A percentile compares a stretch with the other conserved stretches of the same genome.
These are phyloP conservation scores for Torrubiella hemipterigena DNA, from an alignment of 2,329 filamentous ascomycete species.

Conservation along the genomic window DNA sequence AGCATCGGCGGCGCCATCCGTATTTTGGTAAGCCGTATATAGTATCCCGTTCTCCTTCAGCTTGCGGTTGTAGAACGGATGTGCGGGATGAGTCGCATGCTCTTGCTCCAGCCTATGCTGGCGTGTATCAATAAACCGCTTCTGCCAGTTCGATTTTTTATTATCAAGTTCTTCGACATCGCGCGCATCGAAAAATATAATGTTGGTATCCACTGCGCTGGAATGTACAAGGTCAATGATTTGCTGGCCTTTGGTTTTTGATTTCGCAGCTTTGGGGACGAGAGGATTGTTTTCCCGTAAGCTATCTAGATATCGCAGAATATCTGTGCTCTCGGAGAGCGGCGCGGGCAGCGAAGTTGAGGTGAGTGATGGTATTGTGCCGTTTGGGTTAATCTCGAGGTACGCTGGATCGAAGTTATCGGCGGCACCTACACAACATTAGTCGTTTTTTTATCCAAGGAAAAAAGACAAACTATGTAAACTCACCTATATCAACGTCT, in stretches of 20 bases:
- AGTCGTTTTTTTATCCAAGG: neutral
- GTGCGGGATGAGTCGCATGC: conserved; percentile 4
- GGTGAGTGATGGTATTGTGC: conserved; percentile 9
- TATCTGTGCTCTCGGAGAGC: conserved; percentile 7
- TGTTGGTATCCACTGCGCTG: conserved; percentile 6
- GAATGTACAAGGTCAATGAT: conserved; percentile 10
- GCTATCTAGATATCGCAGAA: conserved; percentile 8
- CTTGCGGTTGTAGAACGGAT: conserved; percentile 11
- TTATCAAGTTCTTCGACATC: conserved; percentile 6
- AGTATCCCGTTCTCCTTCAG: conserved; percentile 7
- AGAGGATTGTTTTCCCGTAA: conserved; percentile 1
- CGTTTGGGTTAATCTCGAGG: conserved; percentile 10
- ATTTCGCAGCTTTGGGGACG: conserved; percentile 4
- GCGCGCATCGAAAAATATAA: conserved; percentile 8
- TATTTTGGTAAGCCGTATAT: conserved; percentile 4
- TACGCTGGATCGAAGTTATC: conserved; percentile 9
- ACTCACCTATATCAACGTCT: conserved; percentile 7
- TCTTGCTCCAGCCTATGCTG: conserved; percentile 8
- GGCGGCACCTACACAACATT: conserved; percentile 2
- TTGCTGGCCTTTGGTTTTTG: conserved; percentile 3
- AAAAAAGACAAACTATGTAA: neutral
- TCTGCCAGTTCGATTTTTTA: conserved; percentile 3
- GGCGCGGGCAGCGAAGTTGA: conserved; percentile 7
- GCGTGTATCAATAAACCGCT: conserved; percentile 5
- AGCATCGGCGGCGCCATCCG: conserved; percentile 2